Evolutionary conservation across 1,139 yeast genomes (phyloP).

Genomic region (Kluyveromyces sp.): DNA sequence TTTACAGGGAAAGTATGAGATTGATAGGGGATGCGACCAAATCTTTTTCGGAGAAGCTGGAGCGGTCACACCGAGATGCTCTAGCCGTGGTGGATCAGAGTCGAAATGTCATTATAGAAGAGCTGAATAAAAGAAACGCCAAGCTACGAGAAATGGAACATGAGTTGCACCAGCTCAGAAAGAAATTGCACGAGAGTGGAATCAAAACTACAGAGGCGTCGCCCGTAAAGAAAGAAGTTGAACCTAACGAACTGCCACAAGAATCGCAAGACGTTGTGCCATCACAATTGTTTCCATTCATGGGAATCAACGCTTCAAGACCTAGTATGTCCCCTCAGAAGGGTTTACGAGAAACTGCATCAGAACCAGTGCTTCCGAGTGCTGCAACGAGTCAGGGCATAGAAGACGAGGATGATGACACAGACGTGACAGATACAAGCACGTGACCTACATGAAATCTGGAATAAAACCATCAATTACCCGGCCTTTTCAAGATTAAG

Average conservation of each 20-base stretch:
- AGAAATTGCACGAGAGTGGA: background rate
- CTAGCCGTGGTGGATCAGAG: constrained; percentile 13
- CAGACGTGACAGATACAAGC: constrained; percentile 13
- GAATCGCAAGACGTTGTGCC: background rate
- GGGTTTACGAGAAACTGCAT: constrained; percentile 1
- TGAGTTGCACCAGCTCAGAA: constrained; percentile 14
- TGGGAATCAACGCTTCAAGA: constrained; percentile 2
- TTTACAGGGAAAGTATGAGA: constrained; percentile 9
- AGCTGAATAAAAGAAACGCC: background rate
- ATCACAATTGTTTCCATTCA: constrained; percentile 1
- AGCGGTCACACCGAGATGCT: constrained; percentile 6
- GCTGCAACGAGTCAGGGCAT: background rate
- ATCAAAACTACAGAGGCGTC: too few species aligned
- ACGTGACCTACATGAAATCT: background rate
- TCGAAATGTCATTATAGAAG: constrained; percentile 7
- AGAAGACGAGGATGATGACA: constrained; percentile 8
- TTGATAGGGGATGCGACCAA: constrained; percentile 11
- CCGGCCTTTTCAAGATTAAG: too few species aligned
- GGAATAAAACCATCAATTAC: background rate
- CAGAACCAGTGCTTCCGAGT: constrained; percentile 7
- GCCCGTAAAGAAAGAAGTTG: background rate
- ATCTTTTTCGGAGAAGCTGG: constrained; percentile 4
- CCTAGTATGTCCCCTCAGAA: background rate
- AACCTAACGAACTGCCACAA: background rate
- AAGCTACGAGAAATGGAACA: constrained; percentile 9